Base-by-base conservation (phyloP, 2,329 filamentous ascomycete genomes). In the Aspergillus proliferans region DNA sequence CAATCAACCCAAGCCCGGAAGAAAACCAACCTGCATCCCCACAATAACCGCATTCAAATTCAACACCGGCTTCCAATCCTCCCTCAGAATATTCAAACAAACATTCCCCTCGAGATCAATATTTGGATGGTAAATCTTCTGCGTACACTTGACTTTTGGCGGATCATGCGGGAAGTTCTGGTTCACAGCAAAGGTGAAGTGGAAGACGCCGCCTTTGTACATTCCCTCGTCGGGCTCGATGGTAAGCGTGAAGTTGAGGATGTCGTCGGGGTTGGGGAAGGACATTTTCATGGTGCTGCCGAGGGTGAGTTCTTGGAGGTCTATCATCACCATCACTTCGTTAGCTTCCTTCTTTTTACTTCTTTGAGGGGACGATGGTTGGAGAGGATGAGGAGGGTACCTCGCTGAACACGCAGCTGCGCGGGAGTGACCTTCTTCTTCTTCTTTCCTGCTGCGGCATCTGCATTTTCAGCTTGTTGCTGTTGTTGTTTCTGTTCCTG, bases 361-460 rank as follows among this genome's bases (percentile, higher is more conserved):
- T 9, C 6, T 18, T 18, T n/a, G 34, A 18, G n/a, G 14, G n/a
- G 34, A n/a, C 18, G n/a, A 49, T 15, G 15, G 15, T 46, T 43
- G 6, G 50, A 26, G 18, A 7, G 2, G 28, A 22, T 38, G 26
- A 26, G 41, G 19, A 5, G 45, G 47, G 47, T 74, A 94, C 92
- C 93, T 81, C 95, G 95, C 73, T 97, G 93, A 53, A 96, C 90
- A 52, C 93, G 87, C 55, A 97, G 76, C 74, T 97, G 91, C 47
- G 93, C 93, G 15, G 93, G 89, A 19, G 93, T 97, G 57, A 98
- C 91, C 79, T 96, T 97, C 82, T 96, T 97, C 82, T 96, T 97
- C 77, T 90, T 95, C 47, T 84, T 85, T 41, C 83, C 78, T 30
- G 79, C 82, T 58, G 86, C 85, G 50, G 88, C 89, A 63, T 91